Evolutionary conservation across 2,329 filamentous ascomycete species (phyloP).

Genomic region (Talaromyces sp.): DNA sequence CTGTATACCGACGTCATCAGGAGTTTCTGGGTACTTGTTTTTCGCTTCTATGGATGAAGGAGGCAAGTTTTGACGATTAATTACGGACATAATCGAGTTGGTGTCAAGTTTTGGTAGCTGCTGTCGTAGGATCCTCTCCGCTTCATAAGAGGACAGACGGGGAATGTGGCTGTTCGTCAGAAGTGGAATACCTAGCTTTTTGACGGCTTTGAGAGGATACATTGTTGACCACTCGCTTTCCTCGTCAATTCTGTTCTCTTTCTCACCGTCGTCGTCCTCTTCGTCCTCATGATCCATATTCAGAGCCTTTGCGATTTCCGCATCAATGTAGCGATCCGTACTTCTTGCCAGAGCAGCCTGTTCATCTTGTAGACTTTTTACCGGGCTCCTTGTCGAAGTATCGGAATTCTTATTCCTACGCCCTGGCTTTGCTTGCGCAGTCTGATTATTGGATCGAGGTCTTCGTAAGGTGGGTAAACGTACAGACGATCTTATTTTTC

Average conservation of each 20-base stretch:
- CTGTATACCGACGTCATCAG: conserved; percentile 12
- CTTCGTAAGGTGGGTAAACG: conserved; percentile 7
- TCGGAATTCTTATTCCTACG: not conserved
- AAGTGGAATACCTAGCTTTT: conserved; percentile 18
- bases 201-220: conserved; percentile 15
- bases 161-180: conserved; percentile 17
- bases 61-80: not conserved
- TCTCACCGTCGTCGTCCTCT: not conserved
- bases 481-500: conserved; percentile 8
- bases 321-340: conserved; percentile 18
- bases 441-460: not conserved
- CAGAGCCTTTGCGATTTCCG: conserved; percentile 16
- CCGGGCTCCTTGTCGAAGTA: not conserved
- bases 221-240: conserved; percentile 15
- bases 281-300: conserved; percentile 5
- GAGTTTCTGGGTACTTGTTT: conserved; percentile 15
- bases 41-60: not conserved
- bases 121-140: conserved; percentile 24
- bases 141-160: conserved; percentile 22
- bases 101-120: conserved; percentile 27
- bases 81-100: not conserved
- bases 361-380: conserved; percentile 14
- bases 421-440: not conserved
- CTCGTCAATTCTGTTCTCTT: not conserved
- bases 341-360: conserved; percentile 15